Evolutionary conservation across 345 rosid genomes (phyloP), one percentile per base, ranked within the genome.

Genomic region (Abelmoschus esculentus): DNA sequence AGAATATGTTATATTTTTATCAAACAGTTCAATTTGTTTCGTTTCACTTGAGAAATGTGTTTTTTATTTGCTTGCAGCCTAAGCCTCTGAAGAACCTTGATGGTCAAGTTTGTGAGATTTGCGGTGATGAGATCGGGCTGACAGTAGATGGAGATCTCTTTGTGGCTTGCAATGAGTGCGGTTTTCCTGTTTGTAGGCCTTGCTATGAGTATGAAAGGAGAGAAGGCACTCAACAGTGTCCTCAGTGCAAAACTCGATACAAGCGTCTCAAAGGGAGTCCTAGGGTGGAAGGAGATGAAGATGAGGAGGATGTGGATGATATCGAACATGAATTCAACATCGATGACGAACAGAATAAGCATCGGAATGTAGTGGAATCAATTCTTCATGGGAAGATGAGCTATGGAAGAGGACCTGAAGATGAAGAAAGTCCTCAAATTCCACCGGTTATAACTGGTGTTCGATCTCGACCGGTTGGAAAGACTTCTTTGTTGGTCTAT

Each of bases 141-240:
- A 95, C 92, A 6, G 96, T 85, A 19, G 97, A 91, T 12, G 97
- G 97, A 75, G 99, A 95, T 77, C 70, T 95, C 56, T 95, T 95
- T 46, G 96, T 95, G 13, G 99, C 97, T 13, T 95, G 99, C 85
- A 89, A 95, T 18, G 99, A 95, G 84, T 95, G 99, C 65, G 99
- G 96, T 34, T 91, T 95, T 58, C 99, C 99, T 0, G 96, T 76
- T 66, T 95, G 97, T 55, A 85, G 97, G 73, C 97, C 99, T 64
- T 95, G 97, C 80, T 91, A 90, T 40, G 99, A 90, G 86, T 95
- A 95, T 70, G 99, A 95, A 84, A 81, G 97, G 26, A 78, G 99
- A 67, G 99, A 95, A 83, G 99, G 99, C 7, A 85, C 88, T 9
- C 97, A 95, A 61, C 71, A 76, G 46, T 95, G 99, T 72, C 99